Evolutionary conservation across 441 rosid species (phyloP).

Genomic region (Populus hybrid): DNA sequence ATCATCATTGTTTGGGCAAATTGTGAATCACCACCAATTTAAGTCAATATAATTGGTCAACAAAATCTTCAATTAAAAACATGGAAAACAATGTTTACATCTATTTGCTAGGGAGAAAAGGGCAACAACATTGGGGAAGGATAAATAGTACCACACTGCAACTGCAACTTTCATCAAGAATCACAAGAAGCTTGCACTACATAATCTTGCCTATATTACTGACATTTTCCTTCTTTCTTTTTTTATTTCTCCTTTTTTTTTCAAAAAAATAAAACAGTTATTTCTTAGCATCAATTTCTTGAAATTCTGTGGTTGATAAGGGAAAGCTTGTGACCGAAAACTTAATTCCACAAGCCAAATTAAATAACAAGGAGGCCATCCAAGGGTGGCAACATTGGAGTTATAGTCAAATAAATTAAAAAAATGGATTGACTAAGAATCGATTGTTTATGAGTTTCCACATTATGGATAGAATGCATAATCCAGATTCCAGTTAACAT

Average conservation of each 20-base stretch:
- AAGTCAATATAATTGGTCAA: background rate
- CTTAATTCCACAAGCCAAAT: background rate
- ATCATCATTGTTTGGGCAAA: background rate
- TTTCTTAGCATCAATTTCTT: background rate
- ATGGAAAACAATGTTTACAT: background rate
- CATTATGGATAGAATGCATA: slow-evolving; percentile 17
- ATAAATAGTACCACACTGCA: background rate
- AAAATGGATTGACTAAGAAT: too few relatives aligned
- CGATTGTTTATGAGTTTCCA: background rate
- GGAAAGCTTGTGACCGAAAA: background rate
- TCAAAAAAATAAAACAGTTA: background rate
- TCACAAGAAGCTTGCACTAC: background rate
- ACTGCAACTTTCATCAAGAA: background rate
- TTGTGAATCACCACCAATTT: background rate
- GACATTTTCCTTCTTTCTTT: background rate
- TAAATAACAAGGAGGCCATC: background rate
- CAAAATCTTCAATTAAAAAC: background rate
- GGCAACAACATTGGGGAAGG: background rate
- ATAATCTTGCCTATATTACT: background rate
- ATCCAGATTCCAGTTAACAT: slow-evolving; percentile 23
- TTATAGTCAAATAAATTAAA: background rate
- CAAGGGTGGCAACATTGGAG: background rate
- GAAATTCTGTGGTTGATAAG: background rate
- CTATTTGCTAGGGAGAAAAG: background rate
- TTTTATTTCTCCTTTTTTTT: background rate